These are phyloP conservation scores for Phytophthora sp. DNA, from an alignment of 352 stramenopile species.

Conservation along the genomic window DNA sequence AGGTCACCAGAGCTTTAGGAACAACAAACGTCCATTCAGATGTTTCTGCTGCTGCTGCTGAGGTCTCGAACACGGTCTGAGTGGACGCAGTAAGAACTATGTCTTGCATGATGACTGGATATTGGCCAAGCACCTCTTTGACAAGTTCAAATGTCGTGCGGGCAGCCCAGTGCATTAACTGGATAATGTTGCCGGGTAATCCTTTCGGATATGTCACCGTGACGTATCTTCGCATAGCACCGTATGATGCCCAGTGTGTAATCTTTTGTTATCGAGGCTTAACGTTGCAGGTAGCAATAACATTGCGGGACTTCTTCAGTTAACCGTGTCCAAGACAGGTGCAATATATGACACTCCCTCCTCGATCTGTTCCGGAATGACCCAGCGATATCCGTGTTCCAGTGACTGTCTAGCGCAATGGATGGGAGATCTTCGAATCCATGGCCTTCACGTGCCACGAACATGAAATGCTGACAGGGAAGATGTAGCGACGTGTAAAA, in stretches of 20 bases:
- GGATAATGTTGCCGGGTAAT: background rate
- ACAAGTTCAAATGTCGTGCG: conserved; percentile 1
- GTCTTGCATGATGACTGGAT: conserved; percentile 12
- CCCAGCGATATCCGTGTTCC: background rate
- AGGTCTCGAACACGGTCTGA: conserved; percentile 1
- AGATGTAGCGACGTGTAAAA: background rate
- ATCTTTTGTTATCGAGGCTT: conserved; percentile 7
- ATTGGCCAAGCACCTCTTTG: conserved; percentile 1
- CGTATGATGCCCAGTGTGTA: background rate
- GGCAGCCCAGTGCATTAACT: conserved; percentile 6
- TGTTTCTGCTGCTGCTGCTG: background rate
- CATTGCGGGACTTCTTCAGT: background rate
- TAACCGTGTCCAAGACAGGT: background rate
- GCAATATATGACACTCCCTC: background rate
- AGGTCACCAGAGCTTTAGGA: background rate
- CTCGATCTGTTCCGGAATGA: background rate
- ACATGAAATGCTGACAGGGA: background rate
- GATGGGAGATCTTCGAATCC: background rate
- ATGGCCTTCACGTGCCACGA: background rate
- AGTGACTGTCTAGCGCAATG: background rate
- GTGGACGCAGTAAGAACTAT: background rate
- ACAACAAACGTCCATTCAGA: background rate
- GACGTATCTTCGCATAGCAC: conserved; percentile 1
- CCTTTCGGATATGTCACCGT: background rate
- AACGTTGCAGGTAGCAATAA: background rate